phyloP scores from a whole-genome alignment of 768 basidiomycete species.

The Mycena capillaripes region DNA sequence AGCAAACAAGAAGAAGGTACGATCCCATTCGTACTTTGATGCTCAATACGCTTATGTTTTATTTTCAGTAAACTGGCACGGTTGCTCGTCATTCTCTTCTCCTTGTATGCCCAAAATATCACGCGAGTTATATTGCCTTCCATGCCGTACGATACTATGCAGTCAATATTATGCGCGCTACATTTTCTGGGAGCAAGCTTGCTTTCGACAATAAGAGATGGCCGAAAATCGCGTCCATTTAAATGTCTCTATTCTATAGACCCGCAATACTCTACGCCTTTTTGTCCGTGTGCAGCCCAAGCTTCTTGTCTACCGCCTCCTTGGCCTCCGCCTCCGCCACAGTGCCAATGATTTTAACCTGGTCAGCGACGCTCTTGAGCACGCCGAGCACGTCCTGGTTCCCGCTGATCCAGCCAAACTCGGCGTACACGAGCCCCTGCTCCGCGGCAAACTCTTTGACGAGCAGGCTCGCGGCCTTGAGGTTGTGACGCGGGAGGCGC shows the following conservation, averaged over 20 bases:
- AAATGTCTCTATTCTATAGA: no score
- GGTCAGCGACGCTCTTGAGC: slow-evolving; percentile 87
- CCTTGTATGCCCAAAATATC: slow-evolving; percentile 54
- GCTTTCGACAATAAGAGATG: no score
- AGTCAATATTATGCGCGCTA: slow-evolving; percentile 46
- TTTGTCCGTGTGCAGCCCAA: slow-evolving; percentile 36
- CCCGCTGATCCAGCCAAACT: slow-evolving; percentile 91
- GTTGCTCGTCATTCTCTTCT: slow-evolving; percentile 40
- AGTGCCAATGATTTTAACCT: slow-evolving; percentile 83
- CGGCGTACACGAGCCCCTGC: slow-evolving; percentile 88
- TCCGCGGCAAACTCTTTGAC: slow-evolving; percentile 93
- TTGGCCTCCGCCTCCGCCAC: slow-evolving; percentile 85
- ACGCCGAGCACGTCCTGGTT: slow-evolving; percentile 90
- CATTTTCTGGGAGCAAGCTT: neutral
- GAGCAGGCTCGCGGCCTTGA: slow-evolving; percentile 82
- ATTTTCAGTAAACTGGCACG: slow-evolving; percentile 36
- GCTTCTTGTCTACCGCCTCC: slow-evolving; percentile 70
- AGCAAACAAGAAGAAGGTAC: slow-evolving; percentile 86
- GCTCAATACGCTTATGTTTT: slow-evolving; percentile 36
- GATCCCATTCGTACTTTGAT: slow-evolving; percentile 53
- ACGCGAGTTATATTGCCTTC: slow-evolving; percentile 47
- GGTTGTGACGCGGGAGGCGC: slow-evolving; percentile 93
- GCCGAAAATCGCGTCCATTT: slow-evolving; percentile 19
- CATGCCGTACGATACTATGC: slow-evolving; percentile 52
- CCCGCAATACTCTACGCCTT: slow-evolving; percentile 27